A percentile compares a stretch with the other conserved stretches of the same genome.
Evolutionary conservation across 2,329 filamentous ascomycete genomes (phyloP).

Genomic region (Alternaria triticina): DNA sequence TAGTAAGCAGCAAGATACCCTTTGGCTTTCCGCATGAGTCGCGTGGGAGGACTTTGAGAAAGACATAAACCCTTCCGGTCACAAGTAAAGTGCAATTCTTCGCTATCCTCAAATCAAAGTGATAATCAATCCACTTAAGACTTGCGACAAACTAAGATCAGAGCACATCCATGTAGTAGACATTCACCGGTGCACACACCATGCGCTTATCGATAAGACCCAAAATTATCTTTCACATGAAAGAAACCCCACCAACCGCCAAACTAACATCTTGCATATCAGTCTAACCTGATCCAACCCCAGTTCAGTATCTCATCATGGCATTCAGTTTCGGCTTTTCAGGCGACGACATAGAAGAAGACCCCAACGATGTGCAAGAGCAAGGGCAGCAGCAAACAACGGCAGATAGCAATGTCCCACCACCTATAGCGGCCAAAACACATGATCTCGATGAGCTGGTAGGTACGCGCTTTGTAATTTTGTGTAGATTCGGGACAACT

Average conservation of each 20-base stretch:
- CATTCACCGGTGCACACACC: slow-evolving; percentile 23
- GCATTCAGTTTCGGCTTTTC: slow-evolving; percentile 65
- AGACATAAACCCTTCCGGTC: background rate
- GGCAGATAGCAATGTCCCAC: slow-evolving; percentile 25
- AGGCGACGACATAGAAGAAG: slow-evolving; percentile 64
- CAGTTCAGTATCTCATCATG: slow-evolving; percentile 24
- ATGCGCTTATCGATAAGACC: slow-evolving; percentile 32
- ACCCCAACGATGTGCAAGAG: slow-evolving; percentile 45
- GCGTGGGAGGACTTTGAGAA: background rate
- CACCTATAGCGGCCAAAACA: slow-evolving; percentile 46
- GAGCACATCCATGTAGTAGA: background rate
- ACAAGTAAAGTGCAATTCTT: background rate
- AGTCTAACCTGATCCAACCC: background rate
- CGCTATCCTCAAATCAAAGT: background rate
- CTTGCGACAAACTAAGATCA: background rate
- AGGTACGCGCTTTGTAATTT: slow-evolving; percentile 25
- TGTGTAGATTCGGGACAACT: background rate
- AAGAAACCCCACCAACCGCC: background rate
- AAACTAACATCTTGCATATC: background rate
- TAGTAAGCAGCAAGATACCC: background rate
- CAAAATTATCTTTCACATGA: slow-evolving; percentile 23
- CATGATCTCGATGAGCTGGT: slow-evolving; percentile 58
- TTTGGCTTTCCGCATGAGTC: background rate
- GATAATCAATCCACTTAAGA: background rate
- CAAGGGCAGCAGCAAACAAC: slow-evolving; percentile 5